phyloP scores from a whole-genome alignment of 2,329 filamentous ascomycete species.

The Seiridium cupressi region DNA sequence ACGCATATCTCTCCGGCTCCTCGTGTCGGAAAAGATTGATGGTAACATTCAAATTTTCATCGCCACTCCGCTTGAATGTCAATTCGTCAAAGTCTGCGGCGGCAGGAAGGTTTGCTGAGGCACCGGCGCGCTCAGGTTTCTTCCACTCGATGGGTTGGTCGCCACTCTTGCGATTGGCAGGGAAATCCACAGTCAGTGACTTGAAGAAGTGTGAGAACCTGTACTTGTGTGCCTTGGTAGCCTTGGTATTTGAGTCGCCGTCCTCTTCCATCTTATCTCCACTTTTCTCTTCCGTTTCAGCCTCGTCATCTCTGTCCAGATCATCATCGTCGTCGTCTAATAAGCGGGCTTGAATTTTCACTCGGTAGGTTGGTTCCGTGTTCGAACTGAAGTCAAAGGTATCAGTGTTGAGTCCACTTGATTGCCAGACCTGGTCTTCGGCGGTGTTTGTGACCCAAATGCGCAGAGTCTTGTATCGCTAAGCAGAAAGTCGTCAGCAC shows the following conservation, averaged over 20 bases:
- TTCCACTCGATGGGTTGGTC: constrained; percentile 78
- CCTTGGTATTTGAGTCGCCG: constrained; percentile 32
- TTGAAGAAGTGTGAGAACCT: constrained; percentile 81
- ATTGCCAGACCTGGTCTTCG: constrained; percentile 93
- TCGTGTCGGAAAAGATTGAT: constrained; percentile 86
- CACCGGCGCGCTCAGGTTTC: constrained; percentile 63
- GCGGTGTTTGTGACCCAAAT: constrained; percentile 95
- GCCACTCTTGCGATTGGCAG: constrained; percentile 56
- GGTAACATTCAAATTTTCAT: constrained; percentile 88
- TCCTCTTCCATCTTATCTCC: constrained; percentile 62
- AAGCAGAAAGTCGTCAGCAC: constrained; percentile 10
- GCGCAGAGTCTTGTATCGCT: constrained; percentile 81
- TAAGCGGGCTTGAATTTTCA: constrained; percentile 87
- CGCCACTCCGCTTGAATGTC: constrained; percentile 85
- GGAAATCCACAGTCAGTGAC: constrained; percentile 72
- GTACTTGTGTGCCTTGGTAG: constrained; percentile 41
- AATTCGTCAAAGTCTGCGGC: constrained; percentile 85
- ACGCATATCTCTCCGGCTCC: constrained; percentile 76
- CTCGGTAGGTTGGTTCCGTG: constrained; percentile 76
- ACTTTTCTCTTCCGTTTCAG: constrained; percentile 47
- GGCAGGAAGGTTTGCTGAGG: constrained; percentile 54
- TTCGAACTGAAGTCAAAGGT: constrained; percentile 80
- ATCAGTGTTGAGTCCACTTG: constrained; percentile 64
- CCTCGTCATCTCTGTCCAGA: constrained; percentile 45
- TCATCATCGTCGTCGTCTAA: constrained; percentile 63